A percentile compares a stretch with the other conserved stretches of the same genome.
These are phyloP conservation scores for Thalassiosira exigua DNA, from an alignment of 352 stramenopile genomes.

Conservation along the genomic window DNA sequence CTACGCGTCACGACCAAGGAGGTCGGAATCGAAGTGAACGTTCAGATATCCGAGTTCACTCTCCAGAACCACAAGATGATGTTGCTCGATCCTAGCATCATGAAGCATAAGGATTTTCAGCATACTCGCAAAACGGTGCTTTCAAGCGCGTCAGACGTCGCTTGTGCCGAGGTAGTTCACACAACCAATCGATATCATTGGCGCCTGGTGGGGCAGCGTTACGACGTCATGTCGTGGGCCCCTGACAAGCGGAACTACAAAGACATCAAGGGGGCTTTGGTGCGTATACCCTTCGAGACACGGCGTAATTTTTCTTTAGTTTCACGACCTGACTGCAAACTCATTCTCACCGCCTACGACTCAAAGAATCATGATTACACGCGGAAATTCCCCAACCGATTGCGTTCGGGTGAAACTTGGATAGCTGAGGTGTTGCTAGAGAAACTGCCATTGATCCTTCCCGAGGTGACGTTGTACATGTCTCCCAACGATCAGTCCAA, in stretches of 20 bases:
- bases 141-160: conserved; percentile 82
- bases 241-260: conserved; percentile 76
- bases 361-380: conserved; percentile 73
- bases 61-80: conserved; percentile 92
- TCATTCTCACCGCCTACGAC: no score
- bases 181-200: conserved; percentile 89
- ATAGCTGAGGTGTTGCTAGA: conserved; percentile 83
- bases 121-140: conserved; percentile 78
- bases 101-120: conserved; percentile 89
- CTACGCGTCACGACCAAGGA: conserved; percentile 86
- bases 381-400: conserved; percentile 79
- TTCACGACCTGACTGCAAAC: no score
- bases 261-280: not conserved
- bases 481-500: conserved; percentile 76
- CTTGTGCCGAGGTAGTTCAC: conserved; percentile 89
- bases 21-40: conserved; percentile 89
- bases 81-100: conserved; percentile 87
- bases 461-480: conserved; percentile 80
- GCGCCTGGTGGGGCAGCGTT: conserved; percentile 87
- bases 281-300: no score
- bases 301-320: no score
- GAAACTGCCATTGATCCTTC: conserved; percentile 83
- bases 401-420: conserved; percentile 80
- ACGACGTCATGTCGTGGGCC: conserved; percentile 90
- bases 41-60: conserved; percentile 93